Evolutionary conservation across 352 stramenopile genomes (phyloP).

Genomic region (Pythium phragmitis): DNA sequence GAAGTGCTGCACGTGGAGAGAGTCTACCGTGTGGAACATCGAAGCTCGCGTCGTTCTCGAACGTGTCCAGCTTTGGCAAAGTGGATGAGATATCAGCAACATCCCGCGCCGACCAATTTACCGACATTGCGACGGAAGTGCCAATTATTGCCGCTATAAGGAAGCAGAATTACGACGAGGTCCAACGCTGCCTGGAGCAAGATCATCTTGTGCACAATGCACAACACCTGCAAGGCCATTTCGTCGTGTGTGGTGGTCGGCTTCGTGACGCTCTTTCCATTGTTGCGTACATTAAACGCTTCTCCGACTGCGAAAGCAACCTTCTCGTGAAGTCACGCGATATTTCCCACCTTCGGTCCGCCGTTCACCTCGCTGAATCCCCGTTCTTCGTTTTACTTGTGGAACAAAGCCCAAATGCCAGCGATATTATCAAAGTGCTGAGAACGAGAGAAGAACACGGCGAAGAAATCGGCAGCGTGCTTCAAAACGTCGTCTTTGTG

Average conservation of each 20-base stretch:
- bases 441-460: constrained; percentile 22
- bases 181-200: constrained; percentile 9
- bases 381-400: constrained; percentile 29
- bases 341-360: neutral
- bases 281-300: constrained; percentile 22
- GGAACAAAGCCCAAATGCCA: constrained; percentile 20
- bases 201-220: constrained; percentile 20
- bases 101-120: neutral
- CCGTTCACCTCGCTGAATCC: neutral
- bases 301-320: constrained; percentile 8
- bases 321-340: neutral
- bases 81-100: constrained; percentile 9
- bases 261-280: constrained; percentile 24
- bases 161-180: neutral
- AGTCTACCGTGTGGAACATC: neutral
- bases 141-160: constrained; percentile 10
- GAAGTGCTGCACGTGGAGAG: neutral
- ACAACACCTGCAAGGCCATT: constrained; percentile 16
- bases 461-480: constrained; percentile 15
- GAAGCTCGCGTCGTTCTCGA: constrained; percentile 6
- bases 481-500: constrained; percentile 30
- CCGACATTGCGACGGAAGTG: neutral
- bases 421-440: constrained; percentile 19
- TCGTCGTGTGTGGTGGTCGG: constrained; percentile 27
- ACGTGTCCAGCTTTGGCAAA: constrained; percentile 18